Percentiles rank a stretch among this genome's conserved stretches.
phyloP scores from a whole-genome alignment of 169 alveolate genomes.

The Perkinsus chesapeaki region DNA sequence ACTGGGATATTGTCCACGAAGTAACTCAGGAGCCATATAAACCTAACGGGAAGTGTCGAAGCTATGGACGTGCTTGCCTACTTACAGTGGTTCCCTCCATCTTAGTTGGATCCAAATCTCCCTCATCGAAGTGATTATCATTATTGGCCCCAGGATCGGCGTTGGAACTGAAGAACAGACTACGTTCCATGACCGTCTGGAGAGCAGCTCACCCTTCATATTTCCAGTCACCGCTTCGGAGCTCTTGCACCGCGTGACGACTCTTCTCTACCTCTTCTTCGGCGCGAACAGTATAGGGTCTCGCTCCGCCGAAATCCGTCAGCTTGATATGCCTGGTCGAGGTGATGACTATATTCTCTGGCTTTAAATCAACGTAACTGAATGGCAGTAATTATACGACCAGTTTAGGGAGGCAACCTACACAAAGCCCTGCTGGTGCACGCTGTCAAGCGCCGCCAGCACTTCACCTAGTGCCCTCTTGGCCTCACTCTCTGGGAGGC shows the following conservation, averaged over 20 bases:
- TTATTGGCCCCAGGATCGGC: background rate
- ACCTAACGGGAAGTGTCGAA: background rate
- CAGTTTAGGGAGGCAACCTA: background rate
- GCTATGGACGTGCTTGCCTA: background rate
- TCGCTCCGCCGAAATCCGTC: background rate
- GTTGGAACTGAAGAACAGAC: background rate
- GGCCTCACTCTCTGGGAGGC: background rate
- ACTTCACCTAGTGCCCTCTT: background rate
- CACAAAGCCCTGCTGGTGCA: background rate
- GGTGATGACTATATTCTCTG: background rate
- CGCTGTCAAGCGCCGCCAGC: background rate
- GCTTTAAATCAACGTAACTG: background rate
- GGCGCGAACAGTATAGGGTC: background rate
- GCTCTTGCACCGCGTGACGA: background rate
- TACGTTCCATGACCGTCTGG: background rate
- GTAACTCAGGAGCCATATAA: background rate
- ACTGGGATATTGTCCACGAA: background rate
- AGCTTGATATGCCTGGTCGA: background rate
- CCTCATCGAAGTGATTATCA: background rate
- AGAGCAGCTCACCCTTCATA: background rate
- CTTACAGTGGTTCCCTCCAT: constrained; percentile 4
- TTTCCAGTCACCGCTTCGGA: background rate
- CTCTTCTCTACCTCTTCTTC: background rate
- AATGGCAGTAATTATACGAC: background rate
- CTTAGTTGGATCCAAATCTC: background rate